phyloP scores from a whole-genome alignment of 2,329 filamentous ascomycete species.

The Niveomyces coronatus region DNA sequence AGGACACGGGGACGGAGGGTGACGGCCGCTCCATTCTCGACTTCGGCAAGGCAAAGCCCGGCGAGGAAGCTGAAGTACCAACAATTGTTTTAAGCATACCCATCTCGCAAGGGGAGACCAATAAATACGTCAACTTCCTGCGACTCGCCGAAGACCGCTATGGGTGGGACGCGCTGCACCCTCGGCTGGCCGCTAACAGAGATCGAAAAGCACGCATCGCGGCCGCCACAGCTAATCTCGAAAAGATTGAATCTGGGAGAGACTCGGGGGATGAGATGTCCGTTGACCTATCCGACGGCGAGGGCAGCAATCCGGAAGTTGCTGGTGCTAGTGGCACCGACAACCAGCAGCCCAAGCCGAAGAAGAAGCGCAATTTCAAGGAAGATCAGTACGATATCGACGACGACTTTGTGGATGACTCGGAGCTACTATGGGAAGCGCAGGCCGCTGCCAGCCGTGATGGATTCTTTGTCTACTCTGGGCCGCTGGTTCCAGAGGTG shows the following conservation, averaged over 20 bases:
- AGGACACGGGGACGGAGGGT: constrained; percentile 32
- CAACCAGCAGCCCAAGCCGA: constrained; percentile 53
- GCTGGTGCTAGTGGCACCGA: constrained; percentile 52
- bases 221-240: constrained; percentile 75
- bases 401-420: constrained; percentile 84
- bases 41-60: constrained; percentile 48
- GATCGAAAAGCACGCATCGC: constrained; percentile 82
- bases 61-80: constrained; percentile 50
- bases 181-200: constrained; percentile 77
- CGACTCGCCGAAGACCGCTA: constrained; percentile 88
- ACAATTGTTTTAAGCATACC: constrained; percentile 80
- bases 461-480: constrained; percentile 96
- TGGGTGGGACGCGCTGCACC: constrained; percentile 88
- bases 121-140: constrained; percentile 92
- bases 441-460: constrained; percentile 89
- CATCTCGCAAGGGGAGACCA: constrained; percentile 62
- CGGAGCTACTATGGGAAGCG: constrained; percentile 89
- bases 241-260: constrained; percentile 58
- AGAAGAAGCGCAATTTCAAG: constrained; percentile 72
- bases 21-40: constrained; percentile 49
- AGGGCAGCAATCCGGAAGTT: constrained; percentile 85
- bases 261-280: constrained; percentile 78
- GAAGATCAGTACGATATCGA: constrained; percentile 78
- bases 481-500: constrained; percentile 76
- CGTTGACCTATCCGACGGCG: constrained; percentile 61